A percentile compares a stretch with the other conserved stretches of the same genome.
Conservation (phyloP, 179 eudicot genomes). For the Pouteria campechiana region DNA sequence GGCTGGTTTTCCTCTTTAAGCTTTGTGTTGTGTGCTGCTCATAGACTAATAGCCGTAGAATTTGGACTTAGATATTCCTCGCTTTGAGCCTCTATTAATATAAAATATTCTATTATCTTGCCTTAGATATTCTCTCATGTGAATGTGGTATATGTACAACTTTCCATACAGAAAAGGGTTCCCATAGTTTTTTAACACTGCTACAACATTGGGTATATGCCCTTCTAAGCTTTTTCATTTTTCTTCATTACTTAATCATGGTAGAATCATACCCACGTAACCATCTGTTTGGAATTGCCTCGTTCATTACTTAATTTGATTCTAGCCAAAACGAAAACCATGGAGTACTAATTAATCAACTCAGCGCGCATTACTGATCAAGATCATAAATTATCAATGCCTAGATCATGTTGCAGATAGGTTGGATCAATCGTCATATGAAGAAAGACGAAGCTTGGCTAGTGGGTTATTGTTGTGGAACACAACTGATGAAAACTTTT, state of each 20-base stretch:
- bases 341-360: no score
- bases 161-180: slow-evolving; percentile 41
- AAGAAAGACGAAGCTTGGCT: no score
- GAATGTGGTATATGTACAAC: slow-evolving; percentile 26
- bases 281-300: no score
- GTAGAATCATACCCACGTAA: slow-evolving; percentile 4
- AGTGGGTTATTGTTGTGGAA: no score
- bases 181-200: no score
- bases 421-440: no score
- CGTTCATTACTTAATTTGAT: no score
- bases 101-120: slow-evolving; percentile 27
- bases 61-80: slow-evolving; percentile 73
- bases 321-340: no score
- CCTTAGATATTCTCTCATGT: slow-evolving; percentile 34
- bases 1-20: slow-evolving; percentile 12
- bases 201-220: slow-evolving; percentile 27
- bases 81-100: slow-evolving; percentile 19
- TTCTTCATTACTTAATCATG: not conserved
- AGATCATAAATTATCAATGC: no score
- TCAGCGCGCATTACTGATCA: no score
- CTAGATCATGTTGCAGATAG: no score
- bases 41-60: slow-evolving; percentile 48
- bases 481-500: no score
- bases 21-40: slow-evolving; percentile 21
- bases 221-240: not conserved